phyloP scores from a whole-genome alignment of 106 monocot species.

The Acorus gramineus region DNA sequence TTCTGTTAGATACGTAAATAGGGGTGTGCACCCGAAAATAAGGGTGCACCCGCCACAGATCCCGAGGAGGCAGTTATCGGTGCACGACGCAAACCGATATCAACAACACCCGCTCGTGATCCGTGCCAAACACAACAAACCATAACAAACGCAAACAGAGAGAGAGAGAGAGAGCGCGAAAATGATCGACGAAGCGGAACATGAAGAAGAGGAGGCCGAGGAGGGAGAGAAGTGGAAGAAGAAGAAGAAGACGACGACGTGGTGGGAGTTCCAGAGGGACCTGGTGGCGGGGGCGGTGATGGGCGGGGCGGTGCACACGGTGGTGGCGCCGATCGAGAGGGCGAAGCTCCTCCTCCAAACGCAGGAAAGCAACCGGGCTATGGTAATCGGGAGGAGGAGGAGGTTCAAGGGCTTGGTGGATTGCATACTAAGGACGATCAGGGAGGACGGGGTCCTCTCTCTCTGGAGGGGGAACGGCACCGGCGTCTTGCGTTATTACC shows the following conservation, averaged over 20 bases:
- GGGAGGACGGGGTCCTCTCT: conserved; percentile 83
- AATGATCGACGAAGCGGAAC: neutral
- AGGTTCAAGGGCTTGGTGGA: conserved; percentile 80
- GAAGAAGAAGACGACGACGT: neutral
- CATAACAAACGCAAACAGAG: neutral
- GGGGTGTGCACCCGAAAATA: no score
- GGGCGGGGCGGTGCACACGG: conserved; percentile 88
- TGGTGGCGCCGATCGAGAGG: conserved; percentile 95
- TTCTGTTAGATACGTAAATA: no score
- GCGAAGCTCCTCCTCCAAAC: conserved; percentile 95
- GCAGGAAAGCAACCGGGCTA: conserved; percentile 92
- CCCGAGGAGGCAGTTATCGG: no score
- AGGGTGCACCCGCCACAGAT: no score
- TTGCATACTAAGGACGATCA: conserved; percentile 72
- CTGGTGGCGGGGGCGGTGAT: conserved; percentile 84
- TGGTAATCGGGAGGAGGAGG: conserved; percentile 27
- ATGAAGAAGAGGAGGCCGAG: neutral
- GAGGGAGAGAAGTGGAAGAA: neutral
- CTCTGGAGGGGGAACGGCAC: conserved; percentile 99
- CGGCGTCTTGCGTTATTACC: conserved; percentile 83
- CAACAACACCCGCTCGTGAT: no score
- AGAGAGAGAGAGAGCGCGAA: conserved; percentile 2
- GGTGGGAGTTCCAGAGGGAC: conserved; percentile 64
- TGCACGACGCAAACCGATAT: no score
- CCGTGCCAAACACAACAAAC: no score